Conservation (phyloP, 1,139 yeast species). For the Sugiyamaella grinbergsii region DNA sequence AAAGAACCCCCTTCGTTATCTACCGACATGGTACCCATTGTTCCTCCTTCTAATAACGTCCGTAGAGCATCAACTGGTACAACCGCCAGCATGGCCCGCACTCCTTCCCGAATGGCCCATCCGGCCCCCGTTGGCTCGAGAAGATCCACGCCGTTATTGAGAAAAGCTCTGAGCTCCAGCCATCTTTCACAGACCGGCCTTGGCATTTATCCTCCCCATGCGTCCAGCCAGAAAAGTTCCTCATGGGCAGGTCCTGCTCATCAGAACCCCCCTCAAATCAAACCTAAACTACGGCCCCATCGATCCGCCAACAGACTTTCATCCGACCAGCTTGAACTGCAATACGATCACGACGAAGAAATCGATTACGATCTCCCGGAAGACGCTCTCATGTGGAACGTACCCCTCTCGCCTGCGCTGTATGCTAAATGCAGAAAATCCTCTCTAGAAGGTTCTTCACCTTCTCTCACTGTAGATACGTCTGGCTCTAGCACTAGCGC, state of each 20-base stretch:
- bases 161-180: constrained; percentile 29
- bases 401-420: constrained; percentile 61
- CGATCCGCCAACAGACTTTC: constrained; percentile 24
- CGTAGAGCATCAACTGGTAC: constrained; percentile 24
- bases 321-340: constrained; percentile 41
- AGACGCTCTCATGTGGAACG: constrained; percentile 58
- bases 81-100: neutral
- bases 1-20: constrained; percentile 1
- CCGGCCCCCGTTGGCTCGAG: constrained; percentile 16
- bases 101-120: constrained; percentile 9
- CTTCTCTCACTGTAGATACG: too few species aligned
- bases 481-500: too few species aligned
- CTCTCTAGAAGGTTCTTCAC: constrained; percentile 2
- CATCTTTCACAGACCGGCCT: constrained; percentile 24
- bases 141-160: constrained; percentile 25
- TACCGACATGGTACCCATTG: constrained; percentile 4
- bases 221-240: too few species aligned
- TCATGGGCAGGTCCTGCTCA: too few species aligned
- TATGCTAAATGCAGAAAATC: constrained; percentile 38
- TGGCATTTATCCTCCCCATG: constrained; percentile 22
- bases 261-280: too few species aligned
- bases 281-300: constrained; percentile 14
- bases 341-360: constrained; percentile 38
- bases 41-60: neutral
- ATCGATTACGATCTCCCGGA: constrained; percentile 60